Conservation (phyloP, 1,284 basidiomycete species). For the Naganishia liquefaciens region DNA sequence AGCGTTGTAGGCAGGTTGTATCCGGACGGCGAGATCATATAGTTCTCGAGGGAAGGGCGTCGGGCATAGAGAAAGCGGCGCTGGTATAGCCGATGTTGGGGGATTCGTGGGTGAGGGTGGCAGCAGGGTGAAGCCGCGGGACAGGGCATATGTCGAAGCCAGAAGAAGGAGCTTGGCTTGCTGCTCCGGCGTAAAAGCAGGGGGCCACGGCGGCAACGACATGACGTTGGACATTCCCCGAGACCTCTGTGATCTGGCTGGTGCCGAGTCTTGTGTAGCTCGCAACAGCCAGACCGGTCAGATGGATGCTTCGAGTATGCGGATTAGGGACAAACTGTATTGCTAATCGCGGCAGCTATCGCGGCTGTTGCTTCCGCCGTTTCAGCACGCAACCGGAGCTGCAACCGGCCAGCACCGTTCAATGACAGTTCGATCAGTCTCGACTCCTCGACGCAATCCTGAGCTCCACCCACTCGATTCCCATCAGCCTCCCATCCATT, state of each 20-base stretch:
- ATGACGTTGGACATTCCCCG: background rate
- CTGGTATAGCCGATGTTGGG: constrained; percentile 79
- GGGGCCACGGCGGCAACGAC: constrained; percentile 66
- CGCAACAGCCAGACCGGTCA: background rate
- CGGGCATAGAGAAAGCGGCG: constrained; percentile 83
- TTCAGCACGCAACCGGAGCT: constrained; percentile 6
- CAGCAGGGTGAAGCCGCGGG: constrained; percentile 80
- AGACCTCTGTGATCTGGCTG: background rate
- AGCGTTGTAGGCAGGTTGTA: constrained; percentile 80
- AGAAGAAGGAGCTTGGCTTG: constrained; percentile 63
- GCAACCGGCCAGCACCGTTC: background rate
- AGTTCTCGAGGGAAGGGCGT: constrained; percentile 77
- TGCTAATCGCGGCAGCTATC: constrained; percentile 11
- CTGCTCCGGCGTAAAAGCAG: constrained; percentile 63
- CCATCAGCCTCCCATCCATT: no score
- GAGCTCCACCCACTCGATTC: no score
- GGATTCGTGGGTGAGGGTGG: constrained; percentile 61
- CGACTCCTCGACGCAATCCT: no score
- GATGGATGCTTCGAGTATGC: background rate
- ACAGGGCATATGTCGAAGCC: constrained; percentile 80
- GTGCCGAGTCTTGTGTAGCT: background rate
- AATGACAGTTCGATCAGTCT: background rate
- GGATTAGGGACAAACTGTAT: background rate
- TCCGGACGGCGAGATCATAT: constrained; percentile 66
- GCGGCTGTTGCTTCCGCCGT: background rate